Evolutionary conservation across 2,329 filamentous ascomycete species (phyloP).

Genomic region (Aspergillus clavatus): DNA sequence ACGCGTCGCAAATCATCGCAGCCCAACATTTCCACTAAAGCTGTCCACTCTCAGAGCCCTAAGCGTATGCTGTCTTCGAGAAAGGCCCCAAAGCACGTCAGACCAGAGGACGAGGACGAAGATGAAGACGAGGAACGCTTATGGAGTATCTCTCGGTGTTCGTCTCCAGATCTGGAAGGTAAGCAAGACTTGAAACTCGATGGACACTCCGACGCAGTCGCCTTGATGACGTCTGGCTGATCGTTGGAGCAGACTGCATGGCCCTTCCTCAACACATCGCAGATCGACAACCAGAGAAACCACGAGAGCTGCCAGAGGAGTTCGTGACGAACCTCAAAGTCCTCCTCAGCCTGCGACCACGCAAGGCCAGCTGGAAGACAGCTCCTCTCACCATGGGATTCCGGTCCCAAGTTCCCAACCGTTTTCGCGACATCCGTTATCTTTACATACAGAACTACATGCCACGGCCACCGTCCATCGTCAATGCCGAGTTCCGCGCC

Average conservation of each 20-base stretch:
- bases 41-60: slow-evolving; percentile 12
- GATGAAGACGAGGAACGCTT: not conserved
- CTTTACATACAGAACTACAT: slow-evolving; percentile 16
- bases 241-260: not conserved
- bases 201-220: no score
- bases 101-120: not conserved
- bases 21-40: slow-evolving; percentile 17
- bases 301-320: slow-evolving; percentile 4
- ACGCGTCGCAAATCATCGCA: slow-evolving; percentile 36
- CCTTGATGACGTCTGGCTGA: no score
- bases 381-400: slow-evolving; percentile 12
- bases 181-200: no score
- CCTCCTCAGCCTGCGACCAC: slow-evolving; percentile 10
- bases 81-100: slow-evolving; percentile 1
- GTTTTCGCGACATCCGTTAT: slow-evolving; percentile 11
- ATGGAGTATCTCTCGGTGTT: no score
- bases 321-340: slow-evolving; percentile 12
- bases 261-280: not conserved
- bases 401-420: slow-evolving; percentile 9
- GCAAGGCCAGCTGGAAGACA: slow-evolving; percentile 4
- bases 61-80: slow-evolving; percentile 4
- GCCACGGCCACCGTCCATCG: slow-evolving; percentile 21
- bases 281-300: not conserved
- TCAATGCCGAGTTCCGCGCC: slow-evolving; percentile 35
- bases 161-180: no score